Base-by-base conservation (phyloP, 441 rosid genomes). In the Croton setiger region DNA sequence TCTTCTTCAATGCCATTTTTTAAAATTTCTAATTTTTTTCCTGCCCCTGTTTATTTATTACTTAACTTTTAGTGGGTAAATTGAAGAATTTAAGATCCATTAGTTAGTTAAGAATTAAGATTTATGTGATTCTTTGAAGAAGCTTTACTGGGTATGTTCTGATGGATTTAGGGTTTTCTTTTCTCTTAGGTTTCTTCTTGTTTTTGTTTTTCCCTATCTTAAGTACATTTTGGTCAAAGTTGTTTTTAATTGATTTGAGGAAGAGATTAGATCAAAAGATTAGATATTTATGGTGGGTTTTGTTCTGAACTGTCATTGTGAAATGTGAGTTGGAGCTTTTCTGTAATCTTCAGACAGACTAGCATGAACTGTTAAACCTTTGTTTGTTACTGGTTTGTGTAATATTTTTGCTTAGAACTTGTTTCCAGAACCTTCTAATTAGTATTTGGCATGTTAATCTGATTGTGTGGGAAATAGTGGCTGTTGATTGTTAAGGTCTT, bases 261-360 rank as follows among this genome's bases (percentile, higher is more conserved):
- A 49, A 17, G 13, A 13, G 33, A 54, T 65, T 41, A 41, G 63
- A 51, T 62, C 47, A 13, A 47, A 47, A 27, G 3, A 49, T 47
- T n/a, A n/a, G 69, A 47, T 53, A 59, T 72, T 69, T 76, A 2
- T 36, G 64, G 63, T 65, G 36, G 64, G 55, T 61, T 35, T 49
- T 56, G 17, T 49, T 58, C 2, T 60, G 48, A 35, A 47, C 61
- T 51, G 69, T 39, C n/a, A 13, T 68, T 7, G 52, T 60, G 52
- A 71, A 63, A 68, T 60, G 45, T 48, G 36, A 13, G 35, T 12
- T 17, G n/a, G 9, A 66, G 51, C 37, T 37, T 56, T 58, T 0
- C n/a, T 15, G 23, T 45, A 37, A 37, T 43, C 12, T 36, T 9
- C 20, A 37, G 71, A 54, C 47, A 55, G 52, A 36, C 10, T 55